Evolutionary conservation across 345 rosid species (phyloP).

Genomic region (Eucalyptus camaldulensis): DNA sequence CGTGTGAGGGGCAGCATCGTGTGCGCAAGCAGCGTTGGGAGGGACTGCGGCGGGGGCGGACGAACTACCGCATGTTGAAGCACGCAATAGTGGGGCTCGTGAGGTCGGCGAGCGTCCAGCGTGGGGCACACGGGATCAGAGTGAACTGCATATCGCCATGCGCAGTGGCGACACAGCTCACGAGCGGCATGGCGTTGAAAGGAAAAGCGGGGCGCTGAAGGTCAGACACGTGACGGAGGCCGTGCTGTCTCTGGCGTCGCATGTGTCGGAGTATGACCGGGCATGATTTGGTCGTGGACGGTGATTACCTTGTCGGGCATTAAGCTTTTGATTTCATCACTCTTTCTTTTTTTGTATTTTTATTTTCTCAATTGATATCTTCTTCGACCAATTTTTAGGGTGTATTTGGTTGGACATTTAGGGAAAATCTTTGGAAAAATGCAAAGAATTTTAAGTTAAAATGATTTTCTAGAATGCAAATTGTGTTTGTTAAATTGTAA

Average conservation of each 20-base stretch:
- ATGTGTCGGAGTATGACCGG: conserved; percentile 1
- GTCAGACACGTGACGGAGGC: conserved; percentile 1
- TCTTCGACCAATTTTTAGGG: not conserved
- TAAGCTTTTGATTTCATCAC: not conserved
- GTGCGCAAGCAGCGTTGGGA: conserved; percentile 2
- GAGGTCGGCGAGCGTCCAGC: conserved; percentile 2
- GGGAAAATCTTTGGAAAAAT: no score
- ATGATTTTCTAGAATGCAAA: no score
- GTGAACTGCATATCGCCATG: conserved; percentile 7
- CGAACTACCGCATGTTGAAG: conserved; percentile 7
- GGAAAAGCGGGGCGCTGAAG: not conserved
- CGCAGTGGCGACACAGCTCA: not conserved
- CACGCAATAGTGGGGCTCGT: conserved; percentile 5
- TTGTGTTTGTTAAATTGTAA: no score
- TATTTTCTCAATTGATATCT: not conserved
- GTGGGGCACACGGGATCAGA: conserved; percentile 1
- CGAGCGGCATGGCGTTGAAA: not conserved
- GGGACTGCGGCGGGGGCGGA: not conserved
- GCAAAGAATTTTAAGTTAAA: no score
- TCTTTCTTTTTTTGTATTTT: not conserved
- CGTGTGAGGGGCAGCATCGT: conserved; percentile 6
- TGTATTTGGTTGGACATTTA: accelerated
- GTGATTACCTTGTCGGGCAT: not conserved
- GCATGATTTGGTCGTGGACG: not conserved
- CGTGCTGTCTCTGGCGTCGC: conserved; percentile 3